Evolutionary conservation across 352 stramenopile genomes (phyloP).

Genomic region (Globisporangium nodosum): DNA sequence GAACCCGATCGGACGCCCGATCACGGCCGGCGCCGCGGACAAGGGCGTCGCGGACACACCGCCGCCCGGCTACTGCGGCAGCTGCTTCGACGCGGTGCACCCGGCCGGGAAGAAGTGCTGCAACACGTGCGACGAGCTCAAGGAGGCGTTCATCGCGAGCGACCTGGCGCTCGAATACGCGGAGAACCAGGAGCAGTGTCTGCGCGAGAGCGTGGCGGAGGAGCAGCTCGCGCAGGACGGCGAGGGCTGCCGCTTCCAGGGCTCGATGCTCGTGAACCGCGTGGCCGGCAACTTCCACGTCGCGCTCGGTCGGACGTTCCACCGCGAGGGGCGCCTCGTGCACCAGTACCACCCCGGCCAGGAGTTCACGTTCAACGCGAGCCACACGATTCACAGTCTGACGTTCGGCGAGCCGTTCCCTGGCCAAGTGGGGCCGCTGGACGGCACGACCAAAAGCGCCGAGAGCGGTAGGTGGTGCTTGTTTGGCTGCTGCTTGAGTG

Average conservation of each 20-base stretch:
- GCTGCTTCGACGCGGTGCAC: slow-evolving; percentile 90
- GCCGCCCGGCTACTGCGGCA: slow-evolving; percentile 90
- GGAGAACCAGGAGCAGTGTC: slow-evolving; percentile 73
- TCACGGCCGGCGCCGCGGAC: slow-evolving; percentile 25
- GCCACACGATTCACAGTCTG: slow-evolving; percentile 71
- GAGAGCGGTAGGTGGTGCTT: slow-evolving; percentile 26
- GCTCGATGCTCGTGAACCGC: slow-evolving; percentile 82
- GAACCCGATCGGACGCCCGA: slow-evolving; percentile 49
- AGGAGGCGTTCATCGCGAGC: slow-evolving; percentile 76
- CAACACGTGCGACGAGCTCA: slow-evolving; percentile 81
- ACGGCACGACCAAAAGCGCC: slow-evolving; percentile 49
- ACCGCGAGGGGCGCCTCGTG: slow-evolving; percentile 68
- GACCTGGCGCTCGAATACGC: slow-evolving; percentile 71
- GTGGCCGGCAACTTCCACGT: slow-evolving; percentile 86
- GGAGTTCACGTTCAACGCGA: slow-evolving; percentile 75
- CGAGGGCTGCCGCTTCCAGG: slow-evolving; percentile 74
- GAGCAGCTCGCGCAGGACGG: slow-evolving; percentile 70
- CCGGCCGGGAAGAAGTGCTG: slow-evolving; percentile 66
- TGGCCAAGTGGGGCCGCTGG: slow-evolving; percentile 35
- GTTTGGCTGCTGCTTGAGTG: background rate
- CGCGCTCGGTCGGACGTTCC: slow-evolving; percentile 73
- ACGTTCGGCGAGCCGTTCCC: slow-evolving; percentile 62
- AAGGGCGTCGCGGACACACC: slow-evolving; percentile 38
- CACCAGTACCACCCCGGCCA: slow-evolving; percentile 81
- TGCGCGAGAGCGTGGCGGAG: slow-evolving; percentile 55